Base-by-base conservation (phyloP, 2,329 filamentous ascomycete genomes). In the Fusarium sp. region DNA sequence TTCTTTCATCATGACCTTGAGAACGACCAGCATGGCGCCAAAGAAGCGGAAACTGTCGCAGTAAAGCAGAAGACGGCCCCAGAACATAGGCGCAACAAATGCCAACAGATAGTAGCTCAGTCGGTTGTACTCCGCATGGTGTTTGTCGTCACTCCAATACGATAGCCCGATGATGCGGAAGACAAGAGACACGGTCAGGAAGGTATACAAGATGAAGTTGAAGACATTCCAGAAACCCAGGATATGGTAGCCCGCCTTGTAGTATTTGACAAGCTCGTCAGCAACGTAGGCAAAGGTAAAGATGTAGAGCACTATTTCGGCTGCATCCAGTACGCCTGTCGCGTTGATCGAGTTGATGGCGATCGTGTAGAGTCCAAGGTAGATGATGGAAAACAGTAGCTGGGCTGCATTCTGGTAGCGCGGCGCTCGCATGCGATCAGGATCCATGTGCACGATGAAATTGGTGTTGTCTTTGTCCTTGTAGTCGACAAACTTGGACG, bases 141-240 rank as follows among this genome's bases (percentile, higher is more conserved):
- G 54, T 4, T 78, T 31, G 3, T 77, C 62, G 18, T 89, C 84
- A 14, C 87, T 79, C 0, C 85, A 80, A 72, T 96, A 90, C 10
- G 88, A 88, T 11, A 98, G 86, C 3, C 95, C 96, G 57, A 97
- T 87, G 76, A 97, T 89, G 36, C 97, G 93, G 40, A 95, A 85
- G 47, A 94, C 85, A 73, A 99, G 92, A 4, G 94, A 97, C 5
- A 94, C 89, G 0, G 91, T 90, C 36, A 99, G 87, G 2, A 98
- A 86, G 0, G 89, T 83, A 82, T 99, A 99, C 0, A 99, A 88
- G 0, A 92, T 88, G 29, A 90, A 89, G 82, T 99, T 99, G 86
- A 99, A 98, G 27, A 94, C 94, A 79, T 98, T 98, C 97, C 97
- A 98, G 82, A 99, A 99, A 22, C 94, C 93, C 65, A 99, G 88